These are phyloP conservation scores for Candida maesae DNA, from an alignment of 805 yeast genomes.

Conservation along the genomic window DNA sequence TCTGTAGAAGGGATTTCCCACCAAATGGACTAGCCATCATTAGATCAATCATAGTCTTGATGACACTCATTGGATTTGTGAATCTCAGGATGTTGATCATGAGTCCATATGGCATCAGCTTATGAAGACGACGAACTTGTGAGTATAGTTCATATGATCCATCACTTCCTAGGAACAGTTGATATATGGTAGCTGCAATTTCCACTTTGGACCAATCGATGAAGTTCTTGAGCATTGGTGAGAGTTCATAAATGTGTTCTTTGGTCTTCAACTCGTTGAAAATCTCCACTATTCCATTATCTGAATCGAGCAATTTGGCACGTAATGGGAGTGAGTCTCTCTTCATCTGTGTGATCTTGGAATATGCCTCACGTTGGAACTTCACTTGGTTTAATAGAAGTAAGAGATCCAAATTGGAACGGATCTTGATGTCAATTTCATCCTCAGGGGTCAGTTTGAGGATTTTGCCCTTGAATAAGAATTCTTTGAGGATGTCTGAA, in stretches of 20 bases:
- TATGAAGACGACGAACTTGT: constrained; percentile 69
- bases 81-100: constrained; percentile 73
- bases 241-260: constrained; percentile 48
- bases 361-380: constrained; percentile 68
- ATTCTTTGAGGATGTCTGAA: constrained; percentile 48
- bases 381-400: constrained; percentile 58
- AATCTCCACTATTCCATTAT: constrained; percentile 54
- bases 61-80: constrained; percentile 84
- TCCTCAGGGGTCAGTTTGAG: constrained; percentile 39
- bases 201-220: constrained; percentile 82
- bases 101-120: constrained; percentile 73
- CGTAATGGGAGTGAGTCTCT: constrained; percentile 58
- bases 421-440: constrained; percentile 48
- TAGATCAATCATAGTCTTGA: constrained; percentile 75
- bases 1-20: constrained; percentile 63
- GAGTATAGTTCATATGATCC: constrained; percentile 70
- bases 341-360: constrained; percentile 50
- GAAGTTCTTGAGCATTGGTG: constrained; percentile 65
- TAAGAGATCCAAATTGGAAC: constrained; percentile 61
- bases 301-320: constrained; percentile 44
- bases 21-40: constrained; percentile 80
- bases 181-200: constrained; percentile 79
- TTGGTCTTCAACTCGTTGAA: constrained; percentile 64
- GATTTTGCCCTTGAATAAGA: constrained; percentile 43
- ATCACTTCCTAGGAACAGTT: constrained; percentile 76